These are phyloP conservation scores for Nevesoporus exiguus DNA, from an alignment of 768 basidiomycete species.

Conservation along the genomic window DNA sequence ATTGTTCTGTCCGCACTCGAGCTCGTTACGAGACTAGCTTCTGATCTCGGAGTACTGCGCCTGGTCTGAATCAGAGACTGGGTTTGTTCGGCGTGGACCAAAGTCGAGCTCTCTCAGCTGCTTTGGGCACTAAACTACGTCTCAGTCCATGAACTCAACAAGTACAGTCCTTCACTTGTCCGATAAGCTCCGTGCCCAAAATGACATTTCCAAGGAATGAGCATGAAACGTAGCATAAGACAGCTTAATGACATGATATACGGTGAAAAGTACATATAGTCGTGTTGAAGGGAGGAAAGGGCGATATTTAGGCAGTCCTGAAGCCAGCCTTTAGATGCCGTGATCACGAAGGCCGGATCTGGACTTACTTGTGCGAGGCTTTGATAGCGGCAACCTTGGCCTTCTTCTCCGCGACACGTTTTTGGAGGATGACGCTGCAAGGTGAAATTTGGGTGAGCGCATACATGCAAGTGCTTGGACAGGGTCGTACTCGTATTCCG, in stretches of 20 bases:
- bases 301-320: slow-evolving; percentile 22
- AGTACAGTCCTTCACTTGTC: no score
- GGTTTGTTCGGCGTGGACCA: no score
- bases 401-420: slow-evolving; percentile 93
- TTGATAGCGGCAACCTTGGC: slow-evolving; percentile 85
- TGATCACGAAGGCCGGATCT: not conserved
- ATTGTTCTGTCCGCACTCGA: no score
- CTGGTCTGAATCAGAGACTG: no score
- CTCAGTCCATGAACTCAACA: no score
- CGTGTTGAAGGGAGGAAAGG: not conserved
- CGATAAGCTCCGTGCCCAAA: no score
- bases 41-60: no score
- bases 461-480: not conserved
- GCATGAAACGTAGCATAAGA: slow-evolving; percentile 19
- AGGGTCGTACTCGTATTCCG: slow-evolving; percentile 78
- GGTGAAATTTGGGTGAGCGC: not conserved
- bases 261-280: slow-evolving; percentile 14
- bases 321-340: not conserved
- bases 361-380: slow-evolving; percentile 70
- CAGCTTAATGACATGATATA: slow-evolving; percentile 24
- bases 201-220: not conserved
- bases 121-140: no score
- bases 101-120: no score
- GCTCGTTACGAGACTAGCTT: no score
- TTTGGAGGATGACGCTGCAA: slow-evolving; percentile 65